A percentile compares a stretch with the other conserved stretches of the same genome.
Evolutionary conservation across 2,329 filamentous ascomycete genomes (phyloP).

Genomic region (Pseudocercospora cruenta): DNA sequence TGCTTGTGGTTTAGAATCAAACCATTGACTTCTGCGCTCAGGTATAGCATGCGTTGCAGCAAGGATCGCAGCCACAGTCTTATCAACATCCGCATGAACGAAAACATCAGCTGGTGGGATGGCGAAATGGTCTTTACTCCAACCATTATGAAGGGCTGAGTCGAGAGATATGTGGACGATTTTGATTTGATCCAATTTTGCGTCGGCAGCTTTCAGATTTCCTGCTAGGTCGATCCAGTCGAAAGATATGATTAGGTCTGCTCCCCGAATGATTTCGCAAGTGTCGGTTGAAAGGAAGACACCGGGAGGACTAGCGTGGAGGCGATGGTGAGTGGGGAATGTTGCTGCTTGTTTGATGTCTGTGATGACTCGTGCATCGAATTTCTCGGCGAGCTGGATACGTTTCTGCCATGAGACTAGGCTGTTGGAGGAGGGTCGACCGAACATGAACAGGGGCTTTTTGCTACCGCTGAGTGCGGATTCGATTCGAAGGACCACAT

Average conservation of each 20-base stretch:
- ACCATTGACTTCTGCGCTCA: slow-evolving; percentile 10
- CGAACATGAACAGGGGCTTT: slow-evolving; percentile 25
- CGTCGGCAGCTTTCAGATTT: slow-evolving; percentile 19
- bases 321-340: slow-evolving; percentile 23
- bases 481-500: slow-evolving; percentile 12
- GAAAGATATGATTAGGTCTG: slow-evolving; percentile 28
- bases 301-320: slow-evolving; percentile 18
- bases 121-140: slow-evolving; percentile 29
- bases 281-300: slow-evolving; percentile 20
- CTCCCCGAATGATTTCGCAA: slow-evolving; percentile 18
- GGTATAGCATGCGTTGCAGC: slow-evolving; percentile 12
- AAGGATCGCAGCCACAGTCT: slow-evolving; percentile 17
- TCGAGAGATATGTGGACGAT: slow-evolving; percentile 24
- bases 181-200: slow-evolving; percentile 5
- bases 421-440: slow-evolving; percentile 14
- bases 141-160: slow-evolving; percentile 27
- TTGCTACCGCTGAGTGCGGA: slow-evolving; percentile 17
- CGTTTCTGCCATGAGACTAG: slow-evolving; percentile 21
- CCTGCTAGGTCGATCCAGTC: slow-evolving; percentile 29
- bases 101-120: slow-evolving; percentile 22
- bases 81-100: slow-evolving; percentile 23
- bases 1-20: neutral
- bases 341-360: slow-evolving; percentile 26
- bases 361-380: slow-evolving; percentile 24
- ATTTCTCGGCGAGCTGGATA: slow-evolving; percentile 22